Percentiles rank a stretch among this genome's conserved stretches.
These are phyloP conservation scores for Pestalotiopsis sp. DNA, from an alignment of 2,329 filamentous ascomycete genomes.

Conservation along the genomic window DNA sequence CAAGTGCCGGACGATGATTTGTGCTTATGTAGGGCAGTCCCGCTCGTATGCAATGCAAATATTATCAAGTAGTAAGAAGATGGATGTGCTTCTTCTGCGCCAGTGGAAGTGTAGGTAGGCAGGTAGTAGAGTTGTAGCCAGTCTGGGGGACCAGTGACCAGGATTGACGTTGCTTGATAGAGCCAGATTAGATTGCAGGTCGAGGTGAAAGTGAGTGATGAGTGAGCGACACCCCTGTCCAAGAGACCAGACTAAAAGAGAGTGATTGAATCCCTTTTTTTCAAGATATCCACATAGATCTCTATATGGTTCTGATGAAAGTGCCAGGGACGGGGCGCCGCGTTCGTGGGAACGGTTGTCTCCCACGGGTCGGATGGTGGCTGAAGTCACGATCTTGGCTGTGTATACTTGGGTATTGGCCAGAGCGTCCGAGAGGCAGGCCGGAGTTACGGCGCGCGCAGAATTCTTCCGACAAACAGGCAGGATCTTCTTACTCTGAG, in stretches of 20 bases:
- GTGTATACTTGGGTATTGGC: constrained; percentile 1
- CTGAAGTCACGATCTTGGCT: constrained; percentile 7
- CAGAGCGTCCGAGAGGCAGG: not conserved
- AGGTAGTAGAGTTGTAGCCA: not conserved
- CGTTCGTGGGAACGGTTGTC: not conserved
- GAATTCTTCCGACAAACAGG: constrained; percentile 5
- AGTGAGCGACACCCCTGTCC: not conserved
- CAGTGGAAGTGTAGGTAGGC: not conserved
- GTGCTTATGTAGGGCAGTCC: not conserved
- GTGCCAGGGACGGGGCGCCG: not conserved
- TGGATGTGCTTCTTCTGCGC: not conserved
- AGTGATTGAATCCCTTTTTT: not conserved
- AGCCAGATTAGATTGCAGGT: constrained; percentile 3
- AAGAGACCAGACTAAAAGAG: not conserved
- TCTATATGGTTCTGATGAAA: not conserved
- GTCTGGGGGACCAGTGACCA: constrained; percentile 6
- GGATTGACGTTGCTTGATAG: constrained; percentile 1
- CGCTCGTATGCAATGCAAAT: not conserved
- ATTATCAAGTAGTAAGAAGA: not conserved
- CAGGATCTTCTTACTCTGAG: constrained; percentile 1
- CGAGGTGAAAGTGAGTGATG: not conserved
- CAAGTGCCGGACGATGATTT: not conserved
- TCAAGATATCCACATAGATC: constrained; percentile 1
- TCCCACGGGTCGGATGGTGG: constrained; percentile 1
- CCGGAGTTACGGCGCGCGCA: constrained; percentile 1